These are phyloP conservation scores for Flaveria trinervia DNA, from an alignment of 129 eudicot genomes.

Conservation along the genomic window DNA sequence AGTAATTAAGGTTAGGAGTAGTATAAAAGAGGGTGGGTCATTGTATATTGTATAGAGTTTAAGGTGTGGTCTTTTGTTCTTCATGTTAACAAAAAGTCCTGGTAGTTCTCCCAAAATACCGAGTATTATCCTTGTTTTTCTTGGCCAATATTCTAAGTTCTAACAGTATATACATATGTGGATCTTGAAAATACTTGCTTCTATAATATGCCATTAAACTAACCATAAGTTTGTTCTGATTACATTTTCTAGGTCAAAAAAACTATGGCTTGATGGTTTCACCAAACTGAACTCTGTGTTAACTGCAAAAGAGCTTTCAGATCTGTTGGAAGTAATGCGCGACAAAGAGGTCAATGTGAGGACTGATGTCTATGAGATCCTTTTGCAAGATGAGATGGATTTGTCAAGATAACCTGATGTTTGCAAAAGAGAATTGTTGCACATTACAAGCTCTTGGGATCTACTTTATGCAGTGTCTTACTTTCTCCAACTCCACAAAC, in stretches of 20 bases:
- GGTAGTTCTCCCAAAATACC: too few relatives aligned
- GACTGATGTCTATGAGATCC: slow-evolving; percentile 91
- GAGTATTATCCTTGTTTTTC: too few relatives aligned
- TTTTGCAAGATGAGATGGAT: slow-evolving; percentile 75
- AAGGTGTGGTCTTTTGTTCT: too few relatives aligned
- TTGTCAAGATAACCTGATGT: slow-evolving; percentile 14
- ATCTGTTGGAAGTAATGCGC: slow-evolving; percentile 94
- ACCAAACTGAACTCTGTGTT: slow-evolving; percentile 52
- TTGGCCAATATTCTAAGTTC: too few relatives aligned
- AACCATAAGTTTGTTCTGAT: not conserved
- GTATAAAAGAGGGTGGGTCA: too few relatives aligned
- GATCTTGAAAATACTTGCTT: not conserved
- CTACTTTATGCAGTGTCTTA: not conserved
- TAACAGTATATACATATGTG: not conserved
- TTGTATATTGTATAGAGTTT: too few relatives aligned
- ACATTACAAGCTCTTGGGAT: not conserved
- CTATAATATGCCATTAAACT: not conserved
- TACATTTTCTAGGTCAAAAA: slow-evolving; percentile 66
- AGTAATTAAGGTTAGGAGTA: too few relatives aligned
- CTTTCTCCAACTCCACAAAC: slow-evolving; percentile 1
- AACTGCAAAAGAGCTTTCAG: slow-evolving; percentile 81
- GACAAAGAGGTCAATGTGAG: slow-evolving; percentile 90
- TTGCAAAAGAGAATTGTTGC: not conserved
- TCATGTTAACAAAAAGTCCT: too few relatives aligned
- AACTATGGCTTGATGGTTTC: slow-evolving; percentile 94